A percentile compares a stretch with the other conserved stretches of the same genome.
Evolutionary conservation across 2,329 filamentous ascomycete genomes (phyloP).

Genomic region (Botrytis byssoidea): DNA sequence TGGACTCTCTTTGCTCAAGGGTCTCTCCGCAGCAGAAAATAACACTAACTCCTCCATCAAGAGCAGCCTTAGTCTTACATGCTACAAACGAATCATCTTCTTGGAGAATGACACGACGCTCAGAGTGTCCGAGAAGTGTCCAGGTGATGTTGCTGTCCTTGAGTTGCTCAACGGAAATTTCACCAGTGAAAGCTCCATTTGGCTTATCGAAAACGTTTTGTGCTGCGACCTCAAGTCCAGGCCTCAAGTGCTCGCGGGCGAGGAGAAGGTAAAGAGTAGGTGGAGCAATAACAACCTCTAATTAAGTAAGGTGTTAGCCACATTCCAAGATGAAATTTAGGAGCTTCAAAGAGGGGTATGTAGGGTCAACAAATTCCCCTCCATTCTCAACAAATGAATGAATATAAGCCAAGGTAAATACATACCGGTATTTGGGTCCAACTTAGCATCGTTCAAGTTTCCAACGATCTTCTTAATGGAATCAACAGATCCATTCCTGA

Average conservation of each 20-base stretch:
- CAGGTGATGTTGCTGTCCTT: slow-evolving; percentile 85
- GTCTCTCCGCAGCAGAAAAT: slow-evolving; percentile 98
- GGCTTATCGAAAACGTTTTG: slow-evolving; percentile 99
- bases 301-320: slow-evolving; percentile 6
- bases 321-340: not conserved
- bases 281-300: slow-evolving; percentile 93
- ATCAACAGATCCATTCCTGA: slow-evolving; percentile 88
- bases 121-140: slow-evolving; percentile 91
- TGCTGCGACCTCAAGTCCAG: slow-evolving; percentile 79
- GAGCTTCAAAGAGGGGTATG: not conserved
- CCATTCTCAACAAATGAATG: slow-evolving; percentile 6
- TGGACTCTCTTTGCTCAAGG: slow-evolving; percentile 84
- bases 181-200: slow-evolving; percentile 94
- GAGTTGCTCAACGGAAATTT: slow-evolving; percentile 90
- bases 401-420: slow-evolving; percentile 28
- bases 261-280: slow-evolving; percentile 87
- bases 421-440: slow-evolving; percentile 73
- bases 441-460: slow-evolving; percentile 80
- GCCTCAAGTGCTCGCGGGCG: slow-evolving; percentile 73
- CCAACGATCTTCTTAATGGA: slow-evolving; percentile 88
- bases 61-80: slow-evolving; percentile 89
- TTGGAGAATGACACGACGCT: slow-evolving; percentile 85
- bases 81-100: slow-evolving; percentile 86
- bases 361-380: not conserved
- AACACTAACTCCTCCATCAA: slow-evolving; percentile 82